Base-by-base conservation (phyloP, 2,329 filamentous ascomycete genomes). In the Phaeosphaeriaceae sp. region DNA sequence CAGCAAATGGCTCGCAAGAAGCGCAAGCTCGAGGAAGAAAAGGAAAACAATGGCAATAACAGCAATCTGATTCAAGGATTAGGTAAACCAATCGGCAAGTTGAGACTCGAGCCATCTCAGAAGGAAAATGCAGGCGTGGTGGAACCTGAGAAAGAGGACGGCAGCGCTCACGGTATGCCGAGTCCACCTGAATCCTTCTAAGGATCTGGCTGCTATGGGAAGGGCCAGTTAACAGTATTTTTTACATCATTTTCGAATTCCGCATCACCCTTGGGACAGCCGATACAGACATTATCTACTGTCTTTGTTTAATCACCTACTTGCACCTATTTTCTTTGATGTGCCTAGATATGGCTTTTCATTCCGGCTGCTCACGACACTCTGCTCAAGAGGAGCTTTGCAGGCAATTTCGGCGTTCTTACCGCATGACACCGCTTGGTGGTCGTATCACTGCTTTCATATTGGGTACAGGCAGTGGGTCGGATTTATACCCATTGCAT, bases 1-100 rank as follows among this genome's bases (percentile, higher is more conserved):
- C 89, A 93, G 55, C 91, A 91, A 30, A 86, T 93, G 65, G 91
- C 92, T 56, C 94, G 94, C 82, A 95, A 94, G 80, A 94, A 92
- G 81, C 92, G 94, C 81, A 94, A 94, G 72, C 69, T 83, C 10
- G 82, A 84, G 55, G 82, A 84, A 57, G 77, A 73, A 23, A 80
- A 76, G 56, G 76, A 79, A 55, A 74, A 77, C 32, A 74, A 70
- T 50, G 67, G 64, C 17, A 66, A 63, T n/a, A 70, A 74, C 21
- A 66, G 26, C 24, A 66, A 69, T 22, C 66, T 70, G 23, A 66
- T 70, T 22, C 77, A 75, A 60, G 72, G 73, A 4, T 55, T 78
- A 21, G 82, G 80, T 86, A 77, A 89, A 88, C 78, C 89, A 80
- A 59, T 87, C 80, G 73, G 85, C 52, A 82, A 80, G 58, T 64